These are phyloP conservation scores for Salix purpurea DNA, from an alignment of 345 rosid genomes.

Conservation along the genomic window DNA sequence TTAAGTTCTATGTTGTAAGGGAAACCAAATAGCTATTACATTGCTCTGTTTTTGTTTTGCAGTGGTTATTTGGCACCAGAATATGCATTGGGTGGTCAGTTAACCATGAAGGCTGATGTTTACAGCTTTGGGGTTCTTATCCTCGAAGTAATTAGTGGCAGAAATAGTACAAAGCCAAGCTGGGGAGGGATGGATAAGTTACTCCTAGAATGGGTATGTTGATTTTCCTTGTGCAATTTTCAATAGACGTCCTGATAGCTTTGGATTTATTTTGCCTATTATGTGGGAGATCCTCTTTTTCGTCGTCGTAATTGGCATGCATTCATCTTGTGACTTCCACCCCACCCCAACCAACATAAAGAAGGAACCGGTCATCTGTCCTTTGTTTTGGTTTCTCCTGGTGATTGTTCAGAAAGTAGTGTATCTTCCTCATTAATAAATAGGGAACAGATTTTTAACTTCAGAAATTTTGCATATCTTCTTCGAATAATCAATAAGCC, in stretches of 20 bases:
- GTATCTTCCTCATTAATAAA: not conserved
- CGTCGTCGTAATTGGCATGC: not conserved
- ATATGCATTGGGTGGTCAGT: slow-evolving; percentile 65
- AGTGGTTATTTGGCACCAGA: slow-evolving; percentile 85
- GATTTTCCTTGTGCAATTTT: not conserved
- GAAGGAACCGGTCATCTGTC: too few relatives aligned
- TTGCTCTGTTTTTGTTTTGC: slow-evolving; percentile 15
- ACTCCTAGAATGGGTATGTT: slow-evolving; percentile 53
- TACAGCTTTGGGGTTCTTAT: slow-evolving; percentile 66
- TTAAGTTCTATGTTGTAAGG: not conserved
- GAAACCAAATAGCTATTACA: not conserved
- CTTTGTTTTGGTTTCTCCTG: not conserved
- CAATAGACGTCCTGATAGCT: not conserved
- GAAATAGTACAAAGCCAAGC: slow-evolving; percentile 39
- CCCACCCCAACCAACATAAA: too few relatives aligned
- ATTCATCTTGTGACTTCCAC: not conserved
- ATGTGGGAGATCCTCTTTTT: not conserved
- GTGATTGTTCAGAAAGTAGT: not conserved
- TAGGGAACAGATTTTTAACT: not conserved
- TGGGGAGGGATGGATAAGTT: slow-evolving; percentile 43
- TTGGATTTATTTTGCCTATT: not conserved
- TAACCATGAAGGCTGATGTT: slow-evolving; percentile 70
- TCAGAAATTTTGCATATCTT: slow-evolving; percentile 1
- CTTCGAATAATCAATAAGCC: not conserved
- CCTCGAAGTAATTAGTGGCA: slow-evolving; percentile 61